These are phyloP conservation scores for Rhodomyrtus tomentosa DNA, from an alignment of 345 rosid genomes.

Conservation along the genomic window DNA sequence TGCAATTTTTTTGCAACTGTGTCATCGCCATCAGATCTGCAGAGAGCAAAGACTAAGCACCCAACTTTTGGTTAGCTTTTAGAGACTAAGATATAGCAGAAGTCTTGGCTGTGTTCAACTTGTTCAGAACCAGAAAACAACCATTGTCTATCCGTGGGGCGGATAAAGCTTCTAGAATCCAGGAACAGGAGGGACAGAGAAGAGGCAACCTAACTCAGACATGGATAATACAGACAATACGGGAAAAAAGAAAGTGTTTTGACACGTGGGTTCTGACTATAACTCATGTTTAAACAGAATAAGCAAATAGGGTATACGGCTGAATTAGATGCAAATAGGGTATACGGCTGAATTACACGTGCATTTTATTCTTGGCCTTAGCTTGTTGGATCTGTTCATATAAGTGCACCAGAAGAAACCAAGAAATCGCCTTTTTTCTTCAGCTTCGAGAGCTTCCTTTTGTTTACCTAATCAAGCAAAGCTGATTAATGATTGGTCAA, in stretches of 20 bases:
- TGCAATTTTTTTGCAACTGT: neutral
- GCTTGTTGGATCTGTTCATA: neutral
- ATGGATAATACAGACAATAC: neutral
- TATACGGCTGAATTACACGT: neutral
- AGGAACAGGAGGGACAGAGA: neutral
- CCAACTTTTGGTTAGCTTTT: neutral
- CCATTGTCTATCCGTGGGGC: neutral
- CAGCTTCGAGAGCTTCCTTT: neutral
- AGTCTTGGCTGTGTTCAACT: neutral
- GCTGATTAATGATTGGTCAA: neutral
- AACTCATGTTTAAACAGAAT: neutral
- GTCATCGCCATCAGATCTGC: neutral
- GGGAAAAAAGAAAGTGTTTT: neutral
- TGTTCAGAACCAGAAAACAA: neutral
- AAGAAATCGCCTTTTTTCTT: neutral
- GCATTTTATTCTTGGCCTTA: neutral
- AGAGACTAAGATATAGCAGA: neutral
- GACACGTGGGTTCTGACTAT: neutral
- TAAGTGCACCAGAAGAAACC: neutral
- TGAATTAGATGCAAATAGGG: neutral
- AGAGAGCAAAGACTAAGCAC: neutral
- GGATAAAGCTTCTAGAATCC: neutral
- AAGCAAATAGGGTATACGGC: neutral
- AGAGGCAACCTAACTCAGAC: neutral
- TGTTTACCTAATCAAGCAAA: neutral